phyloP scores from a whole-genome alignment of 306 rosid genomes.

The Lithocarpus polystachyus region DNA sequence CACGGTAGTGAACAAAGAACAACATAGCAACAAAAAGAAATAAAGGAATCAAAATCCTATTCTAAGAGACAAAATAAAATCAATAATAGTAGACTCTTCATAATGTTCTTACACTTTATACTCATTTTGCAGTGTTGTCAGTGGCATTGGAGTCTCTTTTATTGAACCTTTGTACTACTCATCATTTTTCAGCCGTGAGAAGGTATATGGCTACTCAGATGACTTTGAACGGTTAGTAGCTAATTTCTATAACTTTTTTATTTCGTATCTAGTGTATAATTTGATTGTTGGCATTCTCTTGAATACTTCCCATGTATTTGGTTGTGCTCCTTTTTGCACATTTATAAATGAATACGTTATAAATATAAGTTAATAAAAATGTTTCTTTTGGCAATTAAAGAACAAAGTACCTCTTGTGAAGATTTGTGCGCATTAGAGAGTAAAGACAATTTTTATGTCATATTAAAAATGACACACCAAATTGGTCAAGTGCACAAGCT shows the following conservation, averaged over 20 bases:
- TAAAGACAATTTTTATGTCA: not conserved
- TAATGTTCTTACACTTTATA: slow-evolving; percentile 27
- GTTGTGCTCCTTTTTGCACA: too few relatives aligned
- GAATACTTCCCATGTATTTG: too few relatives aligned
- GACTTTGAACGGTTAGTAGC: slow-evolving; percentile 83
- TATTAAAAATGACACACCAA: not conserved
- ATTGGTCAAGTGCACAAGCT: not conserved
- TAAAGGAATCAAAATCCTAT: too few relatives aligned
- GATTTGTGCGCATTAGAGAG: not conserved
- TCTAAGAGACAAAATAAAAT: too few relatives aligned
- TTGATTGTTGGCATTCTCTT: not conserved
- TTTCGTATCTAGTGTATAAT: not conserved
- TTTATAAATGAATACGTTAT: too few relatives aligned
- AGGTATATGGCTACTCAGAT: slow-evolving; percentile 74
- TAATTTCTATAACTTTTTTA: not conserved
- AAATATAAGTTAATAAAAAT: not conserved
- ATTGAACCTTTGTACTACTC: slow-evolving; percentile 65
- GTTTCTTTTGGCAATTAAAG: not conserved
- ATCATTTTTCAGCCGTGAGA: slow-evolving; percentile 77
- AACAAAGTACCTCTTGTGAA: not conserved
- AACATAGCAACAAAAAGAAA: too few relatives aligned
- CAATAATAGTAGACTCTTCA: slow-evolving; percentile 10
- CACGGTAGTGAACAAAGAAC: too few relatives aligned
- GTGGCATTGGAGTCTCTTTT: slow-evolving; percentile 82
- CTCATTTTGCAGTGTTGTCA: slow-evolving; percentile 59